Evolutionary conservation across 2,329 filamentous ascomycete species (phyloP).

Genomic region (Madurella mycetomatis): DNA sequence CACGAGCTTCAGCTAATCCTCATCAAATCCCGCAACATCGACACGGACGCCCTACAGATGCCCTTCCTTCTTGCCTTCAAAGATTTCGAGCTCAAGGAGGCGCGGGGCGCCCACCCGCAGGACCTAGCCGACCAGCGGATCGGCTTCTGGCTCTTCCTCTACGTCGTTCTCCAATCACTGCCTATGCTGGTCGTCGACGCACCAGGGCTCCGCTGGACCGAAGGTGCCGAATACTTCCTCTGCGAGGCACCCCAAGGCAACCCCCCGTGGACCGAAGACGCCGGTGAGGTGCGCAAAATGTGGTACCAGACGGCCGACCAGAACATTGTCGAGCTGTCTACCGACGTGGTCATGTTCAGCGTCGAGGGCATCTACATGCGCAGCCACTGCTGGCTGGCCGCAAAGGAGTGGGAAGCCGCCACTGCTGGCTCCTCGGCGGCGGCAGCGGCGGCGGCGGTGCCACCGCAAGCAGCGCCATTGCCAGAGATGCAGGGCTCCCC

Average conservation of each 20-base stretch:
- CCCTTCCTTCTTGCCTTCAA: slow-evolving; percentile 68
- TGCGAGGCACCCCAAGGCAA: slow-evolving; percentile 70
- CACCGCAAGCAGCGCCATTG: slow-evolving; percentile 2
- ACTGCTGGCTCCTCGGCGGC: slow-evolving; percentile 23
- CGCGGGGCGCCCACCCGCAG: slow-evolving; percentile 57
- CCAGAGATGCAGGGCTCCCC: slow-evolving; percentile 16
- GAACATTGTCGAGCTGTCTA: slow-evolving; percentile 53
- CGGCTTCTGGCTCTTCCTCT: slow-evolving; percentile 78
- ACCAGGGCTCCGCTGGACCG: slow-evolving; percentile 61
- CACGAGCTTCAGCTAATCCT: slow-evolving; percentile 73
- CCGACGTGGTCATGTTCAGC: slow-evolving; percentile 57
- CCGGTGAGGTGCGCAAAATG: slow-evolving; percentile 58
- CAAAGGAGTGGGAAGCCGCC: slow-evolving; percentile 44
- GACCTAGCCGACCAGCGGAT: slow-evolving; percentile 68
- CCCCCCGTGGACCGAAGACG: slow-evolving; percentile 68
- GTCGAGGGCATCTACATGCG: slow-evolving; percentile 58
- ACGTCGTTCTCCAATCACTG: slow-evolving; percentile 70
- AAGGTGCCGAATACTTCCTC: slow-evolving; percentile 77
- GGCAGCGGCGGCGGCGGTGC: slow-evolving; percentile 5
- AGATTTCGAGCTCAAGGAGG: slow-evolving; percentile 66
- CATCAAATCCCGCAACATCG: slow-evolving; percentile 76
- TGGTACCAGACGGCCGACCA: slow-evolving; percentile 68
- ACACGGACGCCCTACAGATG: slow-evolving; percentile 53
- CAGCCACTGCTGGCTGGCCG: slow-evolving; percentile 53
- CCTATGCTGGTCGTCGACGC: slow-evolving; percentile 76